Conservation (phyloP, 805 yeast genomes). For the Kodamaea leandrae region DNA sequence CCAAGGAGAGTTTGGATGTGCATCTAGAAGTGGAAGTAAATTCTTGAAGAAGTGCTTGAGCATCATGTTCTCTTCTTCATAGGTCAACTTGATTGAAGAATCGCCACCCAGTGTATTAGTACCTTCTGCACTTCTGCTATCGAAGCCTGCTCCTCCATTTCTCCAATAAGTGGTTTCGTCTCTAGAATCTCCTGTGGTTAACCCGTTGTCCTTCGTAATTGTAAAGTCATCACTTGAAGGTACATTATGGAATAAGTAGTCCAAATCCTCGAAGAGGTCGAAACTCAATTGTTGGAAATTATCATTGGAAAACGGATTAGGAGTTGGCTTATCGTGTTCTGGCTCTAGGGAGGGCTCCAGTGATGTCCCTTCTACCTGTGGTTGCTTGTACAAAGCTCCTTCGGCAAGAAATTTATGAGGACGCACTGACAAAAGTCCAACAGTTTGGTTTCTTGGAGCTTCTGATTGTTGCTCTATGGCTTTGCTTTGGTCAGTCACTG, state of each 20-base stretch:
- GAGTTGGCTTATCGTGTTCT: not conserved
- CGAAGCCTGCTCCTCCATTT: not conserved
- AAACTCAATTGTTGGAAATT: conserved; percentile 23
- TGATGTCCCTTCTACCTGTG: too few relatives aligned
- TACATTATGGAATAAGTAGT: conserved; percentile 16
- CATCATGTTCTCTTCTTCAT: conserved; percentile 53
- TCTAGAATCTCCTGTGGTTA: not conserved
- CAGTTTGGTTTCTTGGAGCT: not conserved
- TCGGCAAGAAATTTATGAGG: too few relatives aligned
- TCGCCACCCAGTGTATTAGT: not conserved
- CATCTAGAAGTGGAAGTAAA: conserved; percentile 52
- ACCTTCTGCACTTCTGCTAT: too few relatives aligned
- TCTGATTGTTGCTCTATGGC: not conserved
- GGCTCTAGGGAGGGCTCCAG: too few relatives aligned
- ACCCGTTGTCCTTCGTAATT: not conserved
- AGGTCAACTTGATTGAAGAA: conserved; percentile 21
- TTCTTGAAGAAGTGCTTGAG: conserved; percentile 55
- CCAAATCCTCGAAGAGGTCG: conserved; percentile 26
- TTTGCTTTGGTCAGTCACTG: not conserved
- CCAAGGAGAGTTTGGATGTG: conserved; percentile 62
- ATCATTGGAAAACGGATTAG: conserved; percentile 12
- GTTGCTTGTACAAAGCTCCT: not conserved
- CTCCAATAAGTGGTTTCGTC: not conserved
- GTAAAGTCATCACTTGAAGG: not conserved
- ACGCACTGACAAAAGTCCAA: not conserved